phyloP scores from a whole-genome alignment of 768 basidiomycete genomes.

The Suillus luteus region DNA sequence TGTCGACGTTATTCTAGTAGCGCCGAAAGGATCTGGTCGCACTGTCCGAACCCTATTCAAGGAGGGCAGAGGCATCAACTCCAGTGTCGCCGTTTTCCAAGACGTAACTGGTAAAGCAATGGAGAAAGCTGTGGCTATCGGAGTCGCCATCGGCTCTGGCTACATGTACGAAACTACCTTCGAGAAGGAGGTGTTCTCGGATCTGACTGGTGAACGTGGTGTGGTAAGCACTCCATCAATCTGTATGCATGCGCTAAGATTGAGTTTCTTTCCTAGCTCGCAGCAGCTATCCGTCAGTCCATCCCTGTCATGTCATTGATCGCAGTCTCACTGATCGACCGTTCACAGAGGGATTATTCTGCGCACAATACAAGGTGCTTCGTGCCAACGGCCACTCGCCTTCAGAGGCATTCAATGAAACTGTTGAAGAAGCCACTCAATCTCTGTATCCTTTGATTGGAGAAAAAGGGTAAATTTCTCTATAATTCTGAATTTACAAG shows the following conservation, averaged over 20 bases:
- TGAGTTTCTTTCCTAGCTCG: constrained; percentile 43
- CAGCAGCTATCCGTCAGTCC: constrained; percentile 85
- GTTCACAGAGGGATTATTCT: constrained; percentile 88
- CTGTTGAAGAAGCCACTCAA: constrained; percentile 99
- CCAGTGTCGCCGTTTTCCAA: constrained; percentile 92
- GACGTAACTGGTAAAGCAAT: constrained; percentile 97
- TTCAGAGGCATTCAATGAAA: constrained; percentile 99
- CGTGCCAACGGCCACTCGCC: constrained; percentile 95
- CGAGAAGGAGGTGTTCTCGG: constrained; percentile 99
- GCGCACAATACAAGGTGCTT: constrained; percentile 97
- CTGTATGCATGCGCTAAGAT: not conserved
- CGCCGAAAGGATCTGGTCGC: constrained; percentile 97
- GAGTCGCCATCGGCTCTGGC: constrained; percentile 92
- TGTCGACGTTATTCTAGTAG: constrained; percentile 98
- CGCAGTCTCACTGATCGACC: not conserved
- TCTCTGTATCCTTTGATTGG: constrained; percentile 97
- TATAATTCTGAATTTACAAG: not conserved
- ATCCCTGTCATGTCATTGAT: not conserved
- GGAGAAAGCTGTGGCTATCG: constrained; percentile 95
- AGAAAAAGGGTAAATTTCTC: constrained; percentile 71
- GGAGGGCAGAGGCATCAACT: constrained; percentile 98
- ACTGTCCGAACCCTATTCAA: constrained; percentile 99
- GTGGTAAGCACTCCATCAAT: constrained; percentile 40
- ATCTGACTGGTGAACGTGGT: constrained; percentile 99
- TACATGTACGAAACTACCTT: constrained; percentile 99